Base-by-base conservation (phyloP, 148 eudicot species). In the Persicaria tinctoria region DNA sequence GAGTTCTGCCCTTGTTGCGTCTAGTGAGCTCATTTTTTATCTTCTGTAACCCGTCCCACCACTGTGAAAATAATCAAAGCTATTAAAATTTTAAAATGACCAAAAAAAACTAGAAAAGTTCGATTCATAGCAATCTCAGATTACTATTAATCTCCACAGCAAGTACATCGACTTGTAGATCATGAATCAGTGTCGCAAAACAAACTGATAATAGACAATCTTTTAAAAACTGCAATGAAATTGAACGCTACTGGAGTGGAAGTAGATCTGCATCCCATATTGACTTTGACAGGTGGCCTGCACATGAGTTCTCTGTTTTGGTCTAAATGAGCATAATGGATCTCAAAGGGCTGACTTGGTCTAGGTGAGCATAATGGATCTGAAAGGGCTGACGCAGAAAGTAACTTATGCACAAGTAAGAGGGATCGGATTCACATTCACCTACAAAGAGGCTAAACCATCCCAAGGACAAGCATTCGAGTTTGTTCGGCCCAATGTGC, bases 1-100 rank as follows among this genome's bases (percentile, higher is more conserved):
- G 78, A 96, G 97, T 73, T 96, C 99, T 48, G 97, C 84, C 85
- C 94, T 84, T 60, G 97, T 81, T 20, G 79, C 87, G 48, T 90
- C 99, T 54, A 96, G 80, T 4, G 94, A 71, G 81, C 86, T 88
- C 97, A 92, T 96, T 7, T 23, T 80, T 81, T 80, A 77, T 77
- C 76, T 66, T 14, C 46, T 0, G 48, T 41, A 41, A 66, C 5
- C 8, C 6, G 8, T 32, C 16, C 48, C 70, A 66, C 38, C 47
- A 66, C 70, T 66, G 48, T 0, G 14, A 41, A 38, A 14, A 41
- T 18, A 38, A 66, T 66, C 70, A 66, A 44, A 38, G 70, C 48
- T 66, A 44, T 38, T 66, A 17, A 0, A 59, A 32, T 32, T 32
- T 32, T n/a, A 59, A 50, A 50, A 5, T 5, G 12, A 50, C 9